These are phyloP conservation scores for Adenanthera pavonina DNA, from an alignment of 306 rosid species.

Conservation along the genomic window DNA sequence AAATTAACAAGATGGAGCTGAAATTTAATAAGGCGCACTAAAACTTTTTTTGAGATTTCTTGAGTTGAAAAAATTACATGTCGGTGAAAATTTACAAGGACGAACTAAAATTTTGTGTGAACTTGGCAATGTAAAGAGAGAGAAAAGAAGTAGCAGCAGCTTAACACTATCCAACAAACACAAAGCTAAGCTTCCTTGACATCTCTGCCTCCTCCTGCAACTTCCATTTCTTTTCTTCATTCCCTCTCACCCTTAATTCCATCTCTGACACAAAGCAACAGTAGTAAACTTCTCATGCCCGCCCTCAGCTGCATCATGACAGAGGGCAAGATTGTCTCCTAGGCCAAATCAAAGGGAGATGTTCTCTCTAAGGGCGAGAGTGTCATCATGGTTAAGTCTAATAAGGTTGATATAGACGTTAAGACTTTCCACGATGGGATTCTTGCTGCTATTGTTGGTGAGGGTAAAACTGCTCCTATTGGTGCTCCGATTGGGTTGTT, in stretches of 20 bases:
- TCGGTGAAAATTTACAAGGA: too few species aligned
- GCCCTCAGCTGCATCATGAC: constrained; percentile 99
- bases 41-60: too few species aligned
- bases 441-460: constrained; percentile 53
- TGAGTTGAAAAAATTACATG: too few species aligned
- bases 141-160: constrained; percentile 34
- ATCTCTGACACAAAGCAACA: constrained; percentile 52
- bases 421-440: constrained; percentile 46
- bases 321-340: constrained; percentile 94
- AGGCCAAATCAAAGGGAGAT: constrained; percentile 93
- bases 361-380: constrained; percentile 87
- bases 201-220: constrained; percentile 65
- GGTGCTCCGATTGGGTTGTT: constrained; percentile 87
- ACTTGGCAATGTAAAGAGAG: constrained; percentile 57
- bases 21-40: too few species aligned
- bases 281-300: constrained; percentile 96
- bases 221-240: neutral
- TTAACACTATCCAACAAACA: constrained; percentile 7
- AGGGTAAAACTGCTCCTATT: constrained; percentile 85
- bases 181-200: constrained; percentile 49
- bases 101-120: neutral
- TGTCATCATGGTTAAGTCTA: constrained; percentile 49
- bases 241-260: neutral
- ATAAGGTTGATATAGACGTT: constrained; percentile 46
- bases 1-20: too few species aligned